phyloP scores from a whole-genome alignment of 1,139 yeast species.

The Saccharomyces hybrid region DNA sequence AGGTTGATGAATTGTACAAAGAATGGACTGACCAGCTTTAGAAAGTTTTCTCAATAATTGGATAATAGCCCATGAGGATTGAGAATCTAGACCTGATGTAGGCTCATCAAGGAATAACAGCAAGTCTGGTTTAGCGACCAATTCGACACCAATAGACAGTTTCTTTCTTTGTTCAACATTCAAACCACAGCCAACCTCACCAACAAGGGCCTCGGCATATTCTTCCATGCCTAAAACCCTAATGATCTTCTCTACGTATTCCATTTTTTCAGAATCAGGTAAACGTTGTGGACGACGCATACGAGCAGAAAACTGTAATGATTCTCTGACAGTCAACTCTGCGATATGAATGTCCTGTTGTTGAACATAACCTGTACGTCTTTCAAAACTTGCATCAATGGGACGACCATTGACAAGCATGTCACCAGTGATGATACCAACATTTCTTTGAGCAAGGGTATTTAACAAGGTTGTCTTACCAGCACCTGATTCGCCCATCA shows the following conservation, averaged over 20 bases:
- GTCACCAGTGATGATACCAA: constrained; percentile 49
- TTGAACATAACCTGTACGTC: constrained; percentile 51
- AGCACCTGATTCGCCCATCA: constrained; percentile 63
- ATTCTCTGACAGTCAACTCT: constrained; percentile 44
- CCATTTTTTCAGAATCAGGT: constrained; percentile 39
- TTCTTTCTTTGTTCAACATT: constrained; percentile 53
- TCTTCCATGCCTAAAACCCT: constrained; percentile 40
- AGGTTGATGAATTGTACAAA: constrained; percentile 35
- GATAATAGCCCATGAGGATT: constrained; percentile 42
- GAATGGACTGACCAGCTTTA: constrained; percentile 41
- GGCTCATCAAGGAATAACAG: constrained; percentile 42
- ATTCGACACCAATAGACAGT: constrained; percentile 45
- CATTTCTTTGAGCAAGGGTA: constrained; percentile 45
- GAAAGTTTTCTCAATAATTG: constrained; percentile 38
- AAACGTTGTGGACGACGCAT: constrained; percentile 39
- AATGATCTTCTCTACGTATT: constrained; percentile 42
- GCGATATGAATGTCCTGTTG: constrained; percentile 50
- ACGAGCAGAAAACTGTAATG: constrained; percentile 43
- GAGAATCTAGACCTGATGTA: constrained; percentile 43
- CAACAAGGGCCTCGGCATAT: constrained; percentile 47
- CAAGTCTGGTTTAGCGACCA: constrained; percentile 41
- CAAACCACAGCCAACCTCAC: constrained; percentile 43
- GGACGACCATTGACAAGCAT: constrained; percentile 47
- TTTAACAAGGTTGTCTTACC: constrained; percentile 56
- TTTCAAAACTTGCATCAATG: constrained; percentile 38